Percentiles rank a stretch among this genome's conserved stretches.
Conservation (phyloP, 1,284 basidiomycete genomes). For the Cystobasidium sp. region DNA sequence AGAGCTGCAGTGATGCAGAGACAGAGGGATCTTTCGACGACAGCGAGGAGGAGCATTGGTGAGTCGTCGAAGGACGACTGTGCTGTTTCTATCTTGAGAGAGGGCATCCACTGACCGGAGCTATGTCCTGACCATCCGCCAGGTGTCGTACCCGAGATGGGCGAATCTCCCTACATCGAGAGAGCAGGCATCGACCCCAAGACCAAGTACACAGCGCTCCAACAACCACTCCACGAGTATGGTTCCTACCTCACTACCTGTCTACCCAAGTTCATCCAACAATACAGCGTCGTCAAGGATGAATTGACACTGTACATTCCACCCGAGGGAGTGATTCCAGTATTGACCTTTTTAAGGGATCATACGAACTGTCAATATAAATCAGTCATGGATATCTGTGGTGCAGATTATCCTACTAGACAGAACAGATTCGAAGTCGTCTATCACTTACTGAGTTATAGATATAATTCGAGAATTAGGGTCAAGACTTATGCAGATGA, state of each 20-base stretch:
- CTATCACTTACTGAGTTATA: constrained; percentile 88
- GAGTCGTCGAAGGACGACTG: neutral
- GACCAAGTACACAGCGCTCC: constrained; percentile 40
- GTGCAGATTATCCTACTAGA: constrained; percentile 91
- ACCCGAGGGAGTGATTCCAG: constrained; percentile 80
- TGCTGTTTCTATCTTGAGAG: neutral
- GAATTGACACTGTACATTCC: constrained; percentile 89
- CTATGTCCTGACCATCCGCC: neutral
- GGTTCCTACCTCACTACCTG: constrained; percentile 45
- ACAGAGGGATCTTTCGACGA: constrained; percentile 29
- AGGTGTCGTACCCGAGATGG: constrained; percentile 41
- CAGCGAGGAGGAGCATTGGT: constrained; percentile 29
- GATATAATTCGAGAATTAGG: constrained; percentile 74
- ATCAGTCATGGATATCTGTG: constrained; percentile 87
- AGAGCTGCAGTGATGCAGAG: constrained; percentile 10
- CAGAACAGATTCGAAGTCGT: constrained; percentile 96
- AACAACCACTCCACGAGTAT: constrained; percentile 45
- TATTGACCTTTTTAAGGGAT: constrained; percentile 92
- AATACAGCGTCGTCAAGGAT: constrained; percentile 97
- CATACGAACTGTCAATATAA: constrained; percentile 97
- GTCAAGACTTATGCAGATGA: constrained; percentile 99
- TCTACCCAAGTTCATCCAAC: constrained; percentile 79
- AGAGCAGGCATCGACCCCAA: constrained; percentile 39
- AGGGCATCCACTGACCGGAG: neutral
- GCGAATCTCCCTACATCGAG: constrained; percentile 36